Evolutionary conservation across 2,329 filamentous ascomycete genomes (phyloP).

Genomic region (Stagonosporopsis tanaceti): DNA sequence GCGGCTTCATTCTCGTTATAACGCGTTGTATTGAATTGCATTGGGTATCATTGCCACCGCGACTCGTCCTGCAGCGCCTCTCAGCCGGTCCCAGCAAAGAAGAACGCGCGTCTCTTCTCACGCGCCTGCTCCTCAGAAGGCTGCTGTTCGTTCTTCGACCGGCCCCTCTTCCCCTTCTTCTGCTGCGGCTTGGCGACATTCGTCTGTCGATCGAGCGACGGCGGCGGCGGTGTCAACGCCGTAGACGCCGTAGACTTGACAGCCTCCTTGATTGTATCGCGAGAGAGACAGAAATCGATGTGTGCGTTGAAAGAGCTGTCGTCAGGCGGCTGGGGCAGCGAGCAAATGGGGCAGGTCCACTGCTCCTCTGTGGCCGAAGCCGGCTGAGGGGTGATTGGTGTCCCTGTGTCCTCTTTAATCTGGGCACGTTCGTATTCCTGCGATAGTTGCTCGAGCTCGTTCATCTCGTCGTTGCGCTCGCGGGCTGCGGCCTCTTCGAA

Average conservation of each 20-base stretch:
- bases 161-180: conserved; percentile 42
- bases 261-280: conserved; percentile 83
- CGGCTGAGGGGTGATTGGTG: conserved; percentile 31
- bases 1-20: neutral
- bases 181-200: conserved; percentile 22
- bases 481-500: conserved; percentile 69
- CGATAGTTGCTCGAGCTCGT: conserved; percentile 68
- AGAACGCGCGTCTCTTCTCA: conserved; percentile 46
- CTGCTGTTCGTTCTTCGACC: conserved; percentile 35
- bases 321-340: conserved; percentile 75
- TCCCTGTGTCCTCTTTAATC: conserved; percentile 13
- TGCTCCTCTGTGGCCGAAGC: conserved; percentile 43
- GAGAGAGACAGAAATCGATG: conserved; percentile 89
- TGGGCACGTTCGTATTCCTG: conserved; percentile 59
- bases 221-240: conserved; percentile 20
- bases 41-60: neutral
- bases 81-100: conserved; percentile 23
- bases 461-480: conserved; percentile 67
- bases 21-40: neutral
- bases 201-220: conserved; percentile 18
- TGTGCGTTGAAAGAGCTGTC: conserved; percentile 87
- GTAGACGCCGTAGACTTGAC: conserved; percentile 62
- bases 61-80: neutral
- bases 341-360: conserved; percentile 91
- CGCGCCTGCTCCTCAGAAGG: conserved; percentile 34